phyloP scores from a whole-genome alignment of 2,329 filamentous ascomycete species.

The Fragosphaeria purpurea region DNA sequence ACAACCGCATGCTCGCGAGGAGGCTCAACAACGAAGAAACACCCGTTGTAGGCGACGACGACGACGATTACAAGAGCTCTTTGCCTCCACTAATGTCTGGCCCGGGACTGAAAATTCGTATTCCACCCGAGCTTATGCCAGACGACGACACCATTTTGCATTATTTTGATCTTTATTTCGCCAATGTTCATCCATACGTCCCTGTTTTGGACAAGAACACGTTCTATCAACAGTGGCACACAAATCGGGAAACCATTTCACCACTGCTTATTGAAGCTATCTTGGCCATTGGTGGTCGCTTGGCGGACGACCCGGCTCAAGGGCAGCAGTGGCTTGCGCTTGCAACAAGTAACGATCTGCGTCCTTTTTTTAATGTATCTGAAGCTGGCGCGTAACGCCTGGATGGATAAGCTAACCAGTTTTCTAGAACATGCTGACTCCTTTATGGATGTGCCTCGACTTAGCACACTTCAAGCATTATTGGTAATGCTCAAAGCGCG shows the following conservation, averaged over 20 bases:
- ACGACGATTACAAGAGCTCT: conserved; percentile 62
- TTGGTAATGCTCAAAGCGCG: conserved; percentile 82
- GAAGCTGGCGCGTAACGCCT: too few relatives aligned
- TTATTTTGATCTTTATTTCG: conserved; percentile 87
- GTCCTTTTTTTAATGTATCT: neutral
- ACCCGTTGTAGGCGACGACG: conserved; percentile 55
- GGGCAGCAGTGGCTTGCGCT: conserved; percentile 90
- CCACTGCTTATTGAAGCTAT: conserved; percentile 82
- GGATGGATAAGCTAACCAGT: neutral
- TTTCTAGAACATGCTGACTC: conserved; percentile 71
- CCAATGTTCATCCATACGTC: conserved; percentile 83
- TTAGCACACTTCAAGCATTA: conserved; percentile 87
- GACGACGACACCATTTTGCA: conserved; percentile 69
- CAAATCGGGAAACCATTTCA: conserved; percentile 72
- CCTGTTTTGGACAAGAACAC: conserved; percentile 74
- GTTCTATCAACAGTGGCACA: conserved; percentile 86
- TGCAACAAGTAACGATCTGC: conserved; percentile 57
- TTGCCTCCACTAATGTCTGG: conserved; percentile 59
- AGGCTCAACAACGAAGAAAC: conserved; percentile 37
- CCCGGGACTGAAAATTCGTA: conserved; percentile 69
- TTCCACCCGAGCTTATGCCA: conserved; percentile 89
- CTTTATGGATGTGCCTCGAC: conserved; percentile 81
- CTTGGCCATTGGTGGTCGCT: conserved; percentile 76
- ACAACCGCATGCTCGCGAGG: conserved; percentile 36
- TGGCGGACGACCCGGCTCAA: conserved; percentile 73